phyloP scores from a whole-genome alignment of 306 rosid genomes.

The Dryas octopetala region DNA sequence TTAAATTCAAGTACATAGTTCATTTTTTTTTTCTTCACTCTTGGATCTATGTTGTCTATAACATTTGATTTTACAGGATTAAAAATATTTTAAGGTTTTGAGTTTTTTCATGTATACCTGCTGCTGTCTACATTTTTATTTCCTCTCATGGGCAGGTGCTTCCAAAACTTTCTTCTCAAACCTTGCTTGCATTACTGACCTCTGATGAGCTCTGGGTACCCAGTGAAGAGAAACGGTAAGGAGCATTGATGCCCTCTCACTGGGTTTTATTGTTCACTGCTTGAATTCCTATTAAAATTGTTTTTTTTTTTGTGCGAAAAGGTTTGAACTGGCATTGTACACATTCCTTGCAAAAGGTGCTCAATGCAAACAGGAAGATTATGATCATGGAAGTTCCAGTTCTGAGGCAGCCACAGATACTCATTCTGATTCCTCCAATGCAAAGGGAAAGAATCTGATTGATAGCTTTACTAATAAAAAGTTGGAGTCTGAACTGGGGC shows the following conservation, averaged over 20 bases:
- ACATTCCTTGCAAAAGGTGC: conserved; percentile 71
- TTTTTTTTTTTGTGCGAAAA: conserved; percentile 27
- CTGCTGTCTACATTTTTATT: conserved; percentile 5
- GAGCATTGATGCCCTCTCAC: conserved; percentile 23
- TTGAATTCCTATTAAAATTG: conserved; percentile 25
- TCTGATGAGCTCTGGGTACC: conserved; percentile 85
- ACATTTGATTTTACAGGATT: conserved; percentile 6
- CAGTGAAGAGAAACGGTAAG: conserved; percentile 86
- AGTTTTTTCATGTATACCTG: conserved; percentile 2
- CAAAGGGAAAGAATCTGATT: conserved; percentile 47
- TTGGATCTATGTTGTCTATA: neutral
- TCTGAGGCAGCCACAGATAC: conserved; percentile 52
- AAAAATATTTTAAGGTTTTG: neutral
- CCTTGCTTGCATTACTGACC: conserved; percentile 80
- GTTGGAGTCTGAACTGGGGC: conserved; percentile 64
- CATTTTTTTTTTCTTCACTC: neutral
- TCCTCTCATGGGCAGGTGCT: conserved; percentile 57
- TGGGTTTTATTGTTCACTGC: conserved; percentile 32
- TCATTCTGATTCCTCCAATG: conserved; percentile 49
- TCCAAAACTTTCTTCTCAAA: conserved; percentile 90
- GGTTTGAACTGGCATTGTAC: conserved; percentile 85
- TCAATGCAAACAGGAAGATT: conserved; percentile 65
- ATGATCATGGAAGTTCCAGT: conserved; percentile 57
- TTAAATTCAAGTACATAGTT: neutral
- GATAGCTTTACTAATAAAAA: conserved; percentile 47